Percentiles rank a stretch among this genome's conserved stretches.
phyloP scores from a whole-genome alignment of 192 early-diverging fungal genomes.

The Thoreauomyces humboldtii region DNA sequence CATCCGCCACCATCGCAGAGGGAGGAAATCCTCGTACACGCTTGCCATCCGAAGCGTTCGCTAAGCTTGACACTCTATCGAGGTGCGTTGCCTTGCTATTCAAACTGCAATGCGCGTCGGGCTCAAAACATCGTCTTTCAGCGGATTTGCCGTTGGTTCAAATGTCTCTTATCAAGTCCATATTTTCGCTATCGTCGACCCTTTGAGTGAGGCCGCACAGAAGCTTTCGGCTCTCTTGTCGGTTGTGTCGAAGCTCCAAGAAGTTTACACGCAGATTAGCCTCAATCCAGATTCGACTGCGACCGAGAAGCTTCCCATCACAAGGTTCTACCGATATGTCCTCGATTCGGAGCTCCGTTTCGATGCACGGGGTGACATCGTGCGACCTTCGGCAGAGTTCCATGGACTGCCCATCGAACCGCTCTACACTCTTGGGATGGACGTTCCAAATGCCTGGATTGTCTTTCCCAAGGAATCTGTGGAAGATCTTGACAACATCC shows the following conservation, averaged over 20 bases:
- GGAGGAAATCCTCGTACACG: no score
- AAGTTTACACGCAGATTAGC: conserved; percentile 65
- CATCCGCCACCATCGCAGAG: not conserved
- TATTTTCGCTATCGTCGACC: conserved; percentile 66
- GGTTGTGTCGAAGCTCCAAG: conserved; percentile 58
- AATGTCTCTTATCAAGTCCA: conserved; percentile 7
- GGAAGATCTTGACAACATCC: conserved; percentile 93
- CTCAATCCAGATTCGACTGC: conserved; percentile 58
- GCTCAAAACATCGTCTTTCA: no score
- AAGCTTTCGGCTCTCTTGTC: conserved; percentile 73
- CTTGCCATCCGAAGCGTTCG: not conserved
- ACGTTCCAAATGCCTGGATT: conserved; percentile 82
- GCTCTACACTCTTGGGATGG: conserved; percentile 82
- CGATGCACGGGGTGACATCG: conserved; percentile 41
- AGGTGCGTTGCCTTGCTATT: no score
- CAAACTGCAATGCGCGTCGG: no score
- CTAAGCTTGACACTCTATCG: not conserved
- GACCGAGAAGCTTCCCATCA: conserved; percentile 68
- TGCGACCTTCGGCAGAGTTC: conserved; percentile 65
- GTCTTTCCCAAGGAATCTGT: conserved; percentile 75
- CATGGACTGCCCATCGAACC: conserved; percentile 70
- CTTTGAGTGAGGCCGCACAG: conserved; percentile 76
- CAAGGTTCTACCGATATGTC: conserved; percentile 89
- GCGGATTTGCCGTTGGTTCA: not conserved
- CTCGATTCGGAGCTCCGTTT: conserved; percentile 63